phyloP scores from a whole-genome alignment of 768 basidiomycete genomes.

The Scleroderma bovista region DNA sequence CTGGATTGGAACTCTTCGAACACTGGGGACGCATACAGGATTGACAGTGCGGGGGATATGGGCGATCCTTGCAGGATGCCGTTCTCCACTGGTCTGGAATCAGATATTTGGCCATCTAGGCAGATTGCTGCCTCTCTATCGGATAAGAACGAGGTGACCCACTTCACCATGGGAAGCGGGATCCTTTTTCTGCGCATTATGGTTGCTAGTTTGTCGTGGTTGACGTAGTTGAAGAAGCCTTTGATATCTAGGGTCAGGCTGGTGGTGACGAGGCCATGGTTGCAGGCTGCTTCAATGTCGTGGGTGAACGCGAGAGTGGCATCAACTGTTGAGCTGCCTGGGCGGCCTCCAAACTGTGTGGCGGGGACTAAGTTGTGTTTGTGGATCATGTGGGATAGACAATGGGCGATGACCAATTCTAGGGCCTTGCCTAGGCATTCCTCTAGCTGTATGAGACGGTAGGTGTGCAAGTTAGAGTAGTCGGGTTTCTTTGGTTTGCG shows the following conservation, averaged over 20 bases:
- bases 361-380: constrained; percentile 21
- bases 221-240: constrained; percentile 18
- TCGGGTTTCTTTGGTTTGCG: constrained; percentile 33
- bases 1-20: not conserved
- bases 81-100: not conserved
- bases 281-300: not conserved
- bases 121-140: not conserved
- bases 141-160: not conserved
- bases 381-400: constrained; percentile 19
- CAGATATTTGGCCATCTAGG: not conserved
- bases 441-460: constrained; percentile 30
- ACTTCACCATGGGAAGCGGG: not conserved
- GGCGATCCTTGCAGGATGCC: constrained; percentile 30
- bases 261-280: constrained; percentile 1
- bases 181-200: not conserved
- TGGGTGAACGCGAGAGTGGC: not conserved
- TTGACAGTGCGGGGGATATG: constrained; percentile 18
- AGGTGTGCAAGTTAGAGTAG: constrained; percentile 30
- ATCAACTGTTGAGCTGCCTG: constrained; percentile 3
- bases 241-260: constrained; percentile 16
- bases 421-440: constrained; percentile 32
- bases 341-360: constrained; percentile 23
- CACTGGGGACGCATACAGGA: constrained; percentile 13
- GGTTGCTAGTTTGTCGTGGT: constrained; percentile 8
- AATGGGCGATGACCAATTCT: constrained; percentile 21